phyloP scores from a whole-genome alignment of 257 asterid genomes.

The Eustoma russellianum region DNA sequence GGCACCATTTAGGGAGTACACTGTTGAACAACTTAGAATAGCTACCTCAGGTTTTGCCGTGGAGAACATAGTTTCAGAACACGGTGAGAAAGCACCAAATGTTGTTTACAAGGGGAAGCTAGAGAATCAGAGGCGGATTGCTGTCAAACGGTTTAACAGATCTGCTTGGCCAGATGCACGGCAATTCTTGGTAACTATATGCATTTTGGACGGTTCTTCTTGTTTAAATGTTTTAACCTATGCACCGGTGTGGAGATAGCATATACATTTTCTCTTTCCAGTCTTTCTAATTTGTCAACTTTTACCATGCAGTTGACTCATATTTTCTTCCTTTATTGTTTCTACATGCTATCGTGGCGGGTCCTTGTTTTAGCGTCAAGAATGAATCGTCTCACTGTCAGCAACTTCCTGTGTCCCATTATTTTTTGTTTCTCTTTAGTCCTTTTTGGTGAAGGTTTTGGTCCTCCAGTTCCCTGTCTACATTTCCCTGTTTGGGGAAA shows the following conservation, averaged over 20 bases:
- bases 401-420: too few species aligned
- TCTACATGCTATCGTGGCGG: too few species aligned
- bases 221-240: neutral
- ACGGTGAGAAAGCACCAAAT: constrained; percentile 96
- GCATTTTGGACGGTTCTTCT: neutral
- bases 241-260: neutral
- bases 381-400: too few species aligned
- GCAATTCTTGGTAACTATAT: constrained; percentile 67
- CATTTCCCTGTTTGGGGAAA: too few species aligned
- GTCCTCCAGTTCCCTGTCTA: too few species aligned
- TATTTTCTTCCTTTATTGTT: too few species aligned
- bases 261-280: too few species aligned
- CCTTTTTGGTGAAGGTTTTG: too few species aligned
- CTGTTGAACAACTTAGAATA: constrained; percentile 68
- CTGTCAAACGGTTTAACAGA: constrained; percentile 88
- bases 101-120: constrained; percentile 84
- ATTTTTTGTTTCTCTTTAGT: too few species aligned
- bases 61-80: constrained; percentile 90
- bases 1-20: constrained; percentile 73
- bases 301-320: too few species aligned
- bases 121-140: constrained; percentile 78
- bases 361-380: too few species aligned
- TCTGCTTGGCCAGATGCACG: constrained; percentile 87
- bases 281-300: too few species aligned
- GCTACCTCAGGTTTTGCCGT: constrained; percentile 91